Conservation (phyloP, 1,284 basidiomycete genomes). For the Farysia itapuensis region DNA sequence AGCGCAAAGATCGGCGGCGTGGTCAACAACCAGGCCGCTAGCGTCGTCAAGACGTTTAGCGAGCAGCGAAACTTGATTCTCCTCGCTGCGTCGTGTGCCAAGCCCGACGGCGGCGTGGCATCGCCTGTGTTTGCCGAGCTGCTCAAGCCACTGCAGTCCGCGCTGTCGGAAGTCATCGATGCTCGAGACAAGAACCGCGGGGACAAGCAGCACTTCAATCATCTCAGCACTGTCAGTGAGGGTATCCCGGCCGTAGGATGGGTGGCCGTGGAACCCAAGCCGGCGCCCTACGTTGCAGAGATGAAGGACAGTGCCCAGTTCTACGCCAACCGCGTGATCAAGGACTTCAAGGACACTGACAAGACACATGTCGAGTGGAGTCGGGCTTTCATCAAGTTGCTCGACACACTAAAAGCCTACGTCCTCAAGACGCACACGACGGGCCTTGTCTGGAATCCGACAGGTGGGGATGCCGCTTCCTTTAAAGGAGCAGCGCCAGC, state of each 20-base stretch:
- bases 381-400: slow-evolving; percentile 70
- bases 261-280: slow-evolving; percentile 79
- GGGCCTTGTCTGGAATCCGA: slow-evolving; percentile 85
- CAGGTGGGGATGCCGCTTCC: slow-evolving; percentile 33
- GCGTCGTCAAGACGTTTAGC: slow-evolving; percentile 72
- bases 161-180: slow-evolving; percentile 75
- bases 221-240: slow-evolving; percentile 79
- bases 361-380: slow-evolving; percentile 89
- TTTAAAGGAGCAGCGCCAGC: slow-evolving; percentile 57
- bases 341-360: slow-evolving; percentile 84
- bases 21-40: slow-evolving; percentile 68
- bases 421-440: slow-evolving; percentile 84
- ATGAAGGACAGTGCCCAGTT: slow-evolving; percentile 86
- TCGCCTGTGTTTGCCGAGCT: slow-evolving; percentile 68
- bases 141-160: slow-evolving; percentile 72
- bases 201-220: slow-evolving; percentile 79
- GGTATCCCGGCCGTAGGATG: slow-evolving; percentile 86
- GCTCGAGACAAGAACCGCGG: slow-evolving; percentile 80
- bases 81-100: slow-evolving; percentile 73
- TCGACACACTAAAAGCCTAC: slow-evolving; percentile 81
- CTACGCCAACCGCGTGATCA: slow-evolving; percentile 87
- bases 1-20: slow-evolving; percentile 74
- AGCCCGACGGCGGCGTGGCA: slow-evolving; percentile 67
- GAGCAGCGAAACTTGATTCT: slow-evolving; percentile 73
- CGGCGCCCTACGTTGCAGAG: slow-evolving; percentile 78